A percentile compares a stretch with the other conserved stretches of the same genome.
Conservation (phyloP, 1,284 basidiomycete genomes). For the Apiotrichum siamense region DNA sequence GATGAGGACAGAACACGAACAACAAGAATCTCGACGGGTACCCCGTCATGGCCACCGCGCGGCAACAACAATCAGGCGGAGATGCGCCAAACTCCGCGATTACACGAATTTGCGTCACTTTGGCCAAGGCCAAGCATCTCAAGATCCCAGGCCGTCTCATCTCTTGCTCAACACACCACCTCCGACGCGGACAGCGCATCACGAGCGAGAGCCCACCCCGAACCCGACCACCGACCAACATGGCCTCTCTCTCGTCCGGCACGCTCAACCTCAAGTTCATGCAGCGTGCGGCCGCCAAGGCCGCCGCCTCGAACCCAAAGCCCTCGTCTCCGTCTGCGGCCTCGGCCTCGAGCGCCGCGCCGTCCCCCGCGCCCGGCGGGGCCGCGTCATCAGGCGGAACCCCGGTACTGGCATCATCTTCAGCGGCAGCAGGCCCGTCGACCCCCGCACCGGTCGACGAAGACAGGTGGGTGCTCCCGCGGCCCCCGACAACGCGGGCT, state of each 20-base stretch:
- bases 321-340: background rate
- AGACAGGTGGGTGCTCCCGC: slow-evolving; percentile 25
- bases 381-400: too few relatives aligned
- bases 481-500: background rate
- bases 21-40: too few relatives aligned
- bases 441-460: slow-evolving; percentile 6
- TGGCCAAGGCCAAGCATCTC: background rate
- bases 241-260: slow-evolving; percentile 35
- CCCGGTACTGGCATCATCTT: background rate
- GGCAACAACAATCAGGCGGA: background rate
- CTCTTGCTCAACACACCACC: background rate
- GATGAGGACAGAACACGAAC: background rate
- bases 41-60: too few relatives aligned
- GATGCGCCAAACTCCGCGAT: background rate
- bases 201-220: too few relatives aligned
- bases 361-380: too few relatives aligned
- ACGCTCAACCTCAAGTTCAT: slow-evolving; percentile 46
- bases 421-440: slow-evolving; percentile 1
- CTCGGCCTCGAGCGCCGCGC: background rate
- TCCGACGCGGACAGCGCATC: too few relatives aligned
- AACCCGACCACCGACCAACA: background rate
- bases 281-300: slow-evolving; percentile 37
- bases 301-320: background rate
- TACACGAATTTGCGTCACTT: background rate
- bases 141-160: background rate